Evolutionary conservation across 805 yeast genomes (phyloP).

Genomic region (Torulaspora maleeae): DNA sequence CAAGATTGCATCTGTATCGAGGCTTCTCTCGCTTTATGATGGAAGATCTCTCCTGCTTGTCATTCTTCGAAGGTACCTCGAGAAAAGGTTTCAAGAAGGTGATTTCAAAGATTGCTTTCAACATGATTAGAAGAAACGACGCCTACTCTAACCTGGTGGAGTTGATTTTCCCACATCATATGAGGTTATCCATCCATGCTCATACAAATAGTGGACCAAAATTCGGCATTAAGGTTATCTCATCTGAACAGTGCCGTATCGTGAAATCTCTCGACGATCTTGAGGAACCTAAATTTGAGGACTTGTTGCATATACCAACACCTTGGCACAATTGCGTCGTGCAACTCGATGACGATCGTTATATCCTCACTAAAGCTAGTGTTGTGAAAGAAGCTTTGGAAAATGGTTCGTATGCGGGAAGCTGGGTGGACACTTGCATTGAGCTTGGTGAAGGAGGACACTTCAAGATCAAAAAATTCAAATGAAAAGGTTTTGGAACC

Average conservation of each 20-base stretch:
- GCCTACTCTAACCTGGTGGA: conserved; percentile 62
- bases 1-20: conserved; percentile 49
- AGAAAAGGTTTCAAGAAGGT: conserved; percentile 48
- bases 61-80: conserved; percentile 38
- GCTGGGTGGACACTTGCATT: conserved; percentile 35
- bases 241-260: conserved; percentile 42
- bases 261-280: conserved; percentile 40
- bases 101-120: conserved; percentile 53
- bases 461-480: conserved; percentile 12
- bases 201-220: conserved; percentile 58
- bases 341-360: conserved; percentile 34
- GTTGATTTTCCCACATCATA: conserved; percentile 52
- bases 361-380: conserved; percentile 37
- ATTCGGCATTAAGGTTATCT: conserved; percentile 50
- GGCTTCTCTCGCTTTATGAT: conserved; percentile 58
- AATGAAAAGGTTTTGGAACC: not conserved
- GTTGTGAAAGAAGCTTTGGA: conserved; percentile 37
- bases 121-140: conserved; percentile 61
- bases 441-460: conserved; percentile 37
- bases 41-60: conserved; percentile 49
- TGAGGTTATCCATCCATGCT: conserved; percentile 58
- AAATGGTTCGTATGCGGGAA: conserved; percentile 35
- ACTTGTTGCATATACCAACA: conserved; percentile 57
- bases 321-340: conserved; percentile 62
- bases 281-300: conserved; percentile 45